Conservation (phyloP, 495 filamentous ascomycete species). For the Annulohypoxylon moriforme region DNA sequence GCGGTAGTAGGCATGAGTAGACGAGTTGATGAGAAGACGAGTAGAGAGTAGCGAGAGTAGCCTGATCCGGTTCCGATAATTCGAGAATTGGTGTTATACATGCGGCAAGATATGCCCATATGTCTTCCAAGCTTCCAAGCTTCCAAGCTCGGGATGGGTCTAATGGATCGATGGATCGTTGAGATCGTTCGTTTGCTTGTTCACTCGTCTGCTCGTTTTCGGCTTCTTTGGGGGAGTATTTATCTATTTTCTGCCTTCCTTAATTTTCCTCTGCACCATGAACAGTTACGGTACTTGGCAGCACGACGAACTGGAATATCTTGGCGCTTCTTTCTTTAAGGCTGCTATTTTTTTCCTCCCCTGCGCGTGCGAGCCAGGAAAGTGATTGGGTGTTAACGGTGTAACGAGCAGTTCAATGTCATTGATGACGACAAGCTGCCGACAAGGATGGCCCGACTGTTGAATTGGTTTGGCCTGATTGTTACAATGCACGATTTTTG, state of each 20-base stretch:
- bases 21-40: neutral
- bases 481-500: constrained; percentile 32
- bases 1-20: neutral
- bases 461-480: constrained; percentile 30
- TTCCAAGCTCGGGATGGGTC: neutral
- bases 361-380: constrained; percentile 9
- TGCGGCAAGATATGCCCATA: constrained; percentile 5
- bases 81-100: neutral
- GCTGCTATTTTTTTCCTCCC: constrained; percentile 7
- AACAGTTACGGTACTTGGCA: too few species aligned
- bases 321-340: neutral
- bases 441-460: constrained; percentile 1
- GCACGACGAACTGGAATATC: too few species aligned
- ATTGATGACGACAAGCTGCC: constrained; percentile 21
- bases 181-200: neutral
- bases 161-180: neutral
- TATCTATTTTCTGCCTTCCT: neutral
- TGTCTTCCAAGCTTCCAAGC: too few species aligned
- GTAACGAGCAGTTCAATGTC: constrained; percentile 17
- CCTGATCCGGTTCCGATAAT: constrained; percentile 12
- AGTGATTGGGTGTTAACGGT: neutral
- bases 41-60: neutral
- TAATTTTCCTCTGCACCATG: neutral
- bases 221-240: neutral
- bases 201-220: neutral